phyloP scores from a whole-genome alignment of 805 yeast genomes.

The Tetrapisispora fleetii region DNA sequence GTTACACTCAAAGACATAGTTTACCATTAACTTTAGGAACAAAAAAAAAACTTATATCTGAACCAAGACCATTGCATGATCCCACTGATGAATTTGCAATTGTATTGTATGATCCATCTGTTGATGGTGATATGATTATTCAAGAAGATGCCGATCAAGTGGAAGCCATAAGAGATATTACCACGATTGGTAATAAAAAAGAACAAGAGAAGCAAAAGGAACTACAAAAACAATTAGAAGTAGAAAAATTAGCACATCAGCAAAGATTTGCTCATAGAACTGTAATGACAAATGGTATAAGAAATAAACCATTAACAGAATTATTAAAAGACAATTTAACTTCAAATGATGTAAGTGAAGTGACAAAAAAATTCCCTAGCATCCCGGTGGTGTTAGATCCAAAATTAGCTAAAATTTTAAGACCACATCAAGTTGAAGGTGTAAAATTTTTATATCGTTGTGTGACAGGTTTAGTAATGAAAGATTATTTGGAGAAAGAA shows the following conservation, averaged over 20 bases:
- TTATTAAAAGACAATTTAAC: slow-evolving; percentile 56
- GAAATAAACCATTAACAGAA: slow-evolving; percentile 61
- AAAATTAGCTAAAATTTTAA: slow-evolving; percentile 61
- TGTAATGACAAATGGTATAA: slow-evolving; percentile 26
- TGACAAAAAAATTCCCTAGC: slow-evolving; percentile 49
- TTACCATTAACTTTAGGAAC: slow-evolving; percentile 85
- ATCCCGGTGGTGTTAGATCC: slow-evolving; percentile 98
- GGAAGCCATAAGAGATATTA: slow-evolving; percentile 9
- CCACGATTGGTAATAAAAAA: slow-evolving; percentile 22
- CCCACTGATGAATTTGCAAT: slow-evolving; percentile 90
- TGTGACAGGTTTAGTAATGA: slow-evolving; percentile 67
- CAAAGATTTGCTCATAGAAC: slow-evolving; percentile 26
- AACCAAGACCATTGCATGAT: slow-evolving; percentile 92
- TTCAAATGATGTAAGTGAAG: slow-evolving; percentile 36
- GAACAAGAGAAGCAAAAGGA: slow-evolving; percentile 22
- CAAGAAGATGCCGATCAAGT: slow-evolving; percentile 11
- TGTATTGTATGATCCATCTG: slow-evolving; percentile 89
- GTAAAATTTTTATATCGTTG: slow-evolving; percentile 85
- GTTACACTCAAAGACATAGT: slow-evolving; percentile 27
- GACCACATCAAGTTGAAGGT: slow-evolving; percentile 97
- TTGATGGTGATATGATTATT: slow-evolving; percentile 44
- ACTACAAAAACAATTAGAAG: slow-evolving; percentile 15
- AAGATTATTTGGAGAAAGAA: slow-evolving; percentile 26
- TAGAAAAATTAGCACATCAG: slow-evolving; percentile 3
- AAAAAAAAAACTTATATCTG: slow-evolving; percentile 51